A percentile compares a stretch with the other conserved stretches of the same genome.
These are phyloP conservation scores for Trichoderma atrobrunneum DNA, from an alignment of 2,329 filamentous ascomycete species.

Conservation along the genomic window DNA sequence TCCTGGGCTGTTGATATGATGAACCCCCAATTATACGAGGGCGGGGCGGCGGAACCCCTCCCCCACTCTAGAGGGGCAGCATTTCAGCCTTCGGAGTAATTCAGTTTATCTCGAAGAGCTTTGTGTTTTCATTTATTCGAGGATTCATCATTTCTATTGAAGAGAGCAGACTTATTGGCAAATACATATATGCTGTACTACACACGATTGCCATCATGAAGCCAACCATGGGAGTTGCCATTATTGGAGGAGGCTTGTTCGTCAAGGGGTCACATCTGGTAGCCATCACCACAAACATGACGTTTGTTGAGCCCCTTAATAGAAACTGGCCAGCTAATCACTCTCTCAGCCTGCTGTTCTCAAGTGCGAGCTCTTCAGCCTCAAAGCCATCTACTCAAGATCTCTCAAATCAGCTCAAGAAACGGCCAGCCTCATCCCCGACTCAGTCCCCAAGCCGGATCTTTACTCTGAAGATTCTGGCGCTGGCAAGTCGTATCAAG, in stretches of 20 bases:
- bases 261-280: conserved; percentile 58
- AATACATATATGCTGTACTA: background rate
- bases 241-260: conserved; percentile 64
- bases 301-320: background rate
- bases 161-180: background rate
- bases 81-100: background rate
- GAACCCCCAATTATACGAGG: background rate
- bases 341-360: conserved; percentile 54
- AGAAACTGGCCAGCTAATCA: background rate
- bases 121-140: background rate
- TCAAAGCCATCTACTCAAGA: conserved; percentile 67
- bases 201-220: background rate
- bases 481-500: conserved; percentile 45
- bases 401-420: conserved; percentile 55
- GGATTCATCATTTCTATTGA: background rate
- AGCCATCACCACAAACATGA: background rate
- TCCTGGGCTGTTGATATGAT: background rate
- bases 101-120: background rate
- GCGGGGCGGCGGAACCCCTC: conserved; percentile 9
- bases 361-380: conserved; percentile 45
- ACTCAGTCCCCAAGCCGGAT: conserved; percentile 35
- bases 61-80: conserved; percentile 8
- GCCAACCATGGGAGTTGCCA: conserved; percentile 49
- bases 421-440: conserved; percentile 39
- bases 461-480: conserved; percentile 58